Conservation (phyloP, 75 land plant species). For the Pinus albicaulis region DNA sequence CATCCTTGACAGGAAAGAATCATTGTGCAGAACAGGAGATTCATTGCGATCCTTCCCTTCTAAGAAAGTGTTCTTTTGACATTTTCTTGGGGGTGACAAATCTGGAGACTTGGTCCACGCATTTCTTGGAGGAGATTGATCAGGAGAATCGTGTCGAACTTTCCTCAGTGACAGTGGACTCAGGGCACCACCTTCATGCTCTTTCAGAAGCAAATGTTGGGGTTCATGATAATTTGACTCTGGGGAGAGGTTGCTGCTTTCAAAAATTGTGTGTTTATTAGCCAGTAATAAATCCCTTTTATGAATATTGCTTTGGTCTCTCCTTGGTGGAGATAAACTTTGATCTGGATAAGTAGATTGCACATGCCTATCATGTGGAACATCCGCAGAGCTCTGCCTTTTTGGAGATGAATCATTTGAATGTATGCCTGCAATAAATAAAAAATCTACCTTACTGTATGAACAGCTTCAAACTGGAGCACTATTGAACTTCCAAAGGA, state of each 20-base stretch:
- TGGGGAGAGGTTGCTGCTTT: background rate
- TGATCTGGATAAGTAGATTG: background rate
- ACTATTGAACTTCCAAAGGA: background rate
- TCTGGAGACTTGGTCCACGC: constrained; percentile 3
- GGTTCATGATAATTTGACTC: background rate
- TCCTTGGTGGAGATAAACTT: background rate
- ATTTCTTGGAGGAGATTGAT: constrained; percentile 46
- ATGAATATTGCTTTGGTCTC: background rate
- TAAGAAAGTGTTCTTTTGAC: background rate
- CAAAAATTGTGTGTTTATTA: background rate
- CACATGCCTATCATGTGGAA: background rate
- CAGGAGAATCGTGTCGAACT: constrained; percentile 17
- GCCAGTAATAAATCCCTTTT: background rate
- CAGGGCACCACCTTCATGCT: background rate
- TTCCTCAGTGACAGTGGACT: background rate
- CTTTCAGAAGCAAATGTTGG: background rate
- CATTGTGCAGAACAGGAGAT: constrained; percentile 21
- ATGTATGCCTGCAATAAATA: constrained; percentile 2
- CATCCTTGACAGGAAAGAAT: background rate
- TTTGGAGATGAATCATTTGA: background rate
- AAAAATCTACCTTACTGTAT: background rate
- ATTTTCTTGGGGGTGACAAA: constrained; percentile 32
- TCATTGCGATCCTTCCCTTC: constrained; percentile 7
- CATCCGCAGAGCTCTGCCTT: background rate
- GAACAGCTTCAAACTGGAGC: background rate